Evolutionary conservation across 2,329 filamentous ascomycete genomes (phyloP).

Genomic region (Verruconis gallopava): DNA sequence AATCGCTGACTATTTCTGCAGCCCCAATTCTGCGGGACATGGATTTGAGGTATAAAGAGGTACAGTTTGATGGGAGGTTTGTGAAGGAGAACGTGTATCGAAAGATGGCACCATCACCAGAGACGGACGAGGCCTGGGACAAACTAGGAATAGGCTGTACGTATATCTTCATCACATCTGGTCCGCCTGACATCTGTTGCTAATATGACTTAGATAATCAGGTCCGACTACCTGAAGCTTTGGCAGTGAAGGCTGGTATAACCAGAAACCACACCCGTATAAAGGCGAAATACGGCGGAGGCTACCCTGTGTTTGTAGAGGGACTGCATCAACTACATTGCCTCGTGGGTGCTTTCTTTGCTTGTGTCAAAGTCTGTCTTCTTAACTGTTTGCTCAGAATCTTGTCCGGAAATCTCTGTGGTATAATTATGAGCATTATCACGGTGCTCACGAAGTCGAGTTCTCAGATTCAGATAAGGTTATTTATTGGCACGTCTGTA

Average conservation of each 20-base stretch:
- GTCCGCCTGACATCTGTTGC: background rate
- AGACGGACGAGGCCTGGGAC: conserved; percentile 44
- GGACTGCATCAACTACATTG: conserved; percentile 47
- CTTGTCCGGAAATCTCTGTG: conserved; percentile 45
- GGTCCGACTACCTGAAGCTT: background rate
- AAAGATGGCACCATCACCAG: conserved; percentile 29
- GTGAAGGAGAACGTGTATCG: conserved; percentile 42
- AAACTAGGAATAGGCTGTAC: conserved; percentile 34
- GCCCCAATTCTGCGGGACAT: conserved; percentile 21
- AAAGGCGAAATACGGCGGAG: conserved; percentile 42
- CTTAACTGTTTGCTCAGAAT: conserved; percentile 28
- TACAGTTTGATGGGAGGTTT: conserved; percentile 44
- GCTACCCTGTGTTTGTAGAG: conserved; percentile 44
- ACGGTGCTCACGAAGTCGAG: conserved; percentile 33
- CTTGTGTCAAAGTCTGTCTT: background rate
- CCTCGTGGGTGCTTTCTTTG: conserved; percentile 19
- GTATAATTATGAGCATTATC: conserved; percentile 50
- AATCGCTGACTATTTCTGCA: conserved; percentile 7
- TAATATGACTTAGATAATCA: conserved; percentile 18
- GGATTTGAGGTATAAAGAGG: conserved; percentile 26
- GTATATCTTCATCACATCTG: background rate
- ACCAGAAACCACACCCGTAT: conserved; percentile 42
- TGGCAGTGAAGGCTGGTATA: conserved; percentile 32
- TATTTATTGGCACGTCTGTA: conserved; percentile 44
- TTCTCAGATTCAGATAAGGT: conserved; percentile 45